Evolutionary conservation across 257 asterid genomes (phyloP), one percentile per base, ranked within the genome.

Genomic region (Solanum clarkiae): DNA sequence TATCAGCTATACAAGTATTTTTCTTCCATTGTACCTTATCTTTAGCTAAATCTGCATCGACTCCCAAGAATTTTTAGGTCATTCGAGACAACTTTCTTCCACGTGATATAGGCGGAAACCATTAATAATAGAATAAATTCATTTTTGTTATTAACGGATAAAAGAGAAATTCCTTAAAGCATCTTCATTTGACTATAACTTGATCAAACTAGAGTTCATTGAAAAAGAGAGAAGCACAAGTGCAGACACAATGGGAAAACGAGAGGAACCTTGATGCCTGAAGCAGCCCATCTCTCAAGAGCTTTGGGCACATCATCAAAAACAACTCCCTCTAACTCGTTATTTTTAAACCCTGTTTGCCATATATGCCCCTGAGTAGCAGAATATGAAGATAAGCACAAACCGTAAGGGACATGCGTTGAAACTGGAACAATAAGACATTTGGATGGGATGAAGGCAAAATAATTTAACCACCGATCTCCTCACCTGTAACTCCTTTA

Each of bases 401-500:
- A 16, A 26, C 5, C 16, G 54, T 68, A 60, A 62, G 49, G 62
- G 14, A 26, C 66, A 8, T 47, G n/a, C n/a, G 20, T 44, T 44
- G 59, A 74, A 72, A 72, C 57, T 42, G 51, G 53, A 36, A 69
- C 26, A 3, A 1, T 44, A 10, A 1, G 6, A 10, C 11, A 51
- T 51, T 24, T 15, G 40, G 26, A 77, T 4, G 16, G 44, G 47
- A 77, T 9, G 40, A 26, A 5, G 82, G 17, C 4, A 55, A 77
- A 77, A 15, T 8, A 42, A 32, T 40, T 24, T 79, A 20, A 79
- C 40, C 4, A 22, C 77, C 44, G 14, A 29, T 80, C 20, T 53
- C 40, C 92, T 86, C 87, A 94, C 99, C 91, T 97, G 99, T 88
- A 97, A 88, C 88, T 95, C 94, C 86, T 97, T 97, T 88, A 97